Evolutionary conservation across 495 filamentous ascomycete species (phyloP), one percentile per base, ranked within the genome.

Genomic region (Daldinia caldariorum): DNA sequence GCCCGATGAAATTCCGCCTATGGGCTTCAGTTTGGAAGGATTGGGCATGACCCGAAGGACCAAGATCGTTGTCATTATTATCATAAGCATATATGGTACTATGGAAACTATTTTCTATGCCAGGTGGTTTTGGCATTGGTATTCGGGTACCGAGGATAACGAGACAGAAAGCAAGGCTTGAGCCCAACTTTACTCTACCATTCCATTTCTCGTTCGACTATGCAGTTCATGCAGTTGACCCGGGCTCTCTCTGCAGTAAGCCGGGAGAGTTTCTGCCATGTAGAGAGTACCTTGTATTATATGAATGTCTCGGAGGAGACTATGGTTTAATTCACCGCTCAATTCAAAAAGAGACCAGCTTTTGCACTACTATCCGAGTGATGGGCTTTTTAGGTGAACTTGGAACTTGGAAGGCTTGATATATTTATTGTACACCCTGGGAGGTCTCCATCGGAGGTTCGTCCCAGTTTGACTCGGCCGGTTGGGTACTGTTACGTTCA

Each of bases 61-160:
- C 35, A 77, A 64, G 60, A 70, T 76, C 41, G 70, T 63, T n/a
- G 67, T 77, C 26, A 53, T 72, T 43, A 55, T 56, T 4, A 58
- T 65, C 13, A 13, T 77, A 47, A 71, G 73, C 56, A 69, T 76
- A 18, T 69, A 68, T 50, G 73, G 73, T 45, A 77, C 73, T 2
- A 72, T 74, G 49, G 75, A 77, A 54, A 59, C 73, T 18, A 58
- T 71, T 14, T 75, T 77, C 38, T 77, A 68, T 63, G 58, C 66
- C 29, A 69, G 68, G 32, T 70, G 59, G 55, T 61, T 77, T 38
- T 63, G 66, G 71, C 59, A 57, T 34, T 68, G 70, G 64, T 68
- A 61, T 22, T 45, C 51, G 45, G 53, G 55, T 16, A n/a, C 34
- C 32, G 50, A 66, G 20, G 53, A 62, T 5, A 60, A 65, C 13